These are phyloP conservation scores for Amylocarpus encephaloides DNA, from an alignment of 2,329 filamentous ascomycete species.

Conservation along the genomic window DNA sequence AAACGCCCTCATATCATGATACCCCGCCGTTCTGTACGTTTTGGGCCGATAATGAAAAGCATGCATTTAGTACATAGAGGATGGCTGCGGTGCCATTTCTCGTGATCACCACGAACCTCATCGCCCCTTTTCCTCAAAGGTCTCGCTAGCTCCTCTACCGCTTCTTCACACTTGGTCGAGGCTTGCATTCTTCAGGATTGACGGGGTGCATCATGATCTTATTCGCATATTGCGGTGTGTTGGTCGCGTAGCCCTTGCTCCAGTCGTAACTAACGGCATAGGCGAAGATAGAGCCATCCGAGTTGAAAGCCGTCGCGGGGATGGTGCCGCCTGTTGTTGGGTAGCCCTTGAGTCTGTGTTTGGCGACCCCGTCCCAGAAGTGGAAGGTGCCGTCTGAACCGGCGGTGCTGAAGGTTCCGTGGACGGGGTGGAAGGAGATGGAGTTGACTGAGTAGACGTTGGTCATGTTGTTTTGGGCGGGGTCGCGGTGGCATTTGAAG, in stretches of 20 bases:
- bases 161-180: constrained; percentile 36
- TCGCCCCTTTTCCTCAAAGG: neutral
- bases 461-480: constrained; percentile 65
- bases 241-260: constrained; percentile 89
- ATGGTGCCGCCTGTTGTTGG: constrained; percentile 80
- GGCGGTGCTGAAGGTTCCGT: constrained; percentile 97
- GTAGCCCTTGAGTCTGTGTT: constrained; percentile 85
- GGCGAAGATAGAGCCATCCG: constrained; percentile 74
- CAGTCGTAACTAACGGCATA: constrained; percentile 95
- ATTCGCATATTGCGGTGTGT: constrained; percentile 66
- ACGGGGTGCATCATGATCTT: constrained; percentile 85
- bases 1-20: neutral
- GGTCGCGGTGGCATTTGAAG: constrained; percentile 96
- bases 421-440: constrained; percentile 93
- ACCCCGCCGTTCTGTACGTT: neutral
- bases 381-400: constrained; percentile 95
- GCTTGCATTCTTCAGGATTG: constrained; percentile 56
- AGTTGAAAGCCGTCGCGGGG: constrained; percentile 85
- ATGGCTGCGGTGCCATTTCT: neutral
- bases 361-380: constrained; percentile 92
- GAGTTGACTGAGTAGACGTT: constrained; percentile 95
- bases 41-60: neutral
- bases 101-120: neutral
- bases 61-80: neutral
- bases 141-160: constrained; percentile 18